Evolutionary conservation across 2,329 filamentous ascomycete genomes (phyloP), one percentile per base, ranked within the genome.

Genomic region (Venturia asperata): DNA sequence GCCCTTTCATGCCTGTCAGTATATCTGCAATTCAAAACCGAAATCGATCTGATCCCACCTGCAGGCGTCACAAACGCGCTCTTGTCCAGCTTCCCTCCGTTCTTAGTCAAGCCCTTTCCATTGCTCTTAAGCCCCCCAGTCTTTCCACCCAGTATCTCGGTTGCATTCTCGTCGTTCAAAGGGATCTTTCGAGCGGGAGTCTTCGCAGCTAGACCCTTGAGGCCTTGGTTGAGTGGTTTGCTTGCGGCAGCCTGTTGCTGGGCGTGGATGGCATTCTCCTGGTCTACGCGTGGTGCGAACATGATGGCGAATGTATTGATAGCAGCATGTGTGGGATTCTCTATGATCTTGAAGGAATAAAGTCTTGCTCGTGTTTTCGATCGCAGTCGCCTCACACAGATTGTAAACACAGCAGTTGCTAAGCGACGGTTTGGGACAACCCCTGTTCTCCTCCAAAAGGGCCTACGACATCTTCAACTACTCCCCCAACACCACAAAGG

Each of bases 101-200:
- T 71, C 74, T 83, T 85, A 37, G 60, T 56, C 30, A 27, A 30
- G 34, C 47, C 83, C 67, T 82, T 85, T 42, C 78, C 80, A 67
- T 80, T 82, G 0, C 79, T 81, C 67, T 85, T 83, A 63, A 84
- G 72, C 75, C 88, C 91, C 63, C 83, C 83, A 45, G 80, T 34
- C 27, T 42, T 42, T 15, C 60, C 55, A 83, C 37, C 79, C 84
- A 67, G 85, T 58, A 52, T 17, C 10, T 58, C 79, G 10, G 84
- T 80, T n/a, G 83, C 85, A 77, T 97, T 97, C 76, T 97, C 93
- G 71, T 97, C 91, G 70, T 95, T 90, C 67, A 90, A 81, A 9
- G 87, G 83, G 61, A 90, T 78, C 72, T 87, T 96, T 10, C 89
- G 87, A 69, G 82, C 87, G 0, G 92, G 92, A 37, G 92, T 96